Conservation (phyloP, 202 grass and related monocot species). For the Dendrocalamus latiflorus region DNA sequence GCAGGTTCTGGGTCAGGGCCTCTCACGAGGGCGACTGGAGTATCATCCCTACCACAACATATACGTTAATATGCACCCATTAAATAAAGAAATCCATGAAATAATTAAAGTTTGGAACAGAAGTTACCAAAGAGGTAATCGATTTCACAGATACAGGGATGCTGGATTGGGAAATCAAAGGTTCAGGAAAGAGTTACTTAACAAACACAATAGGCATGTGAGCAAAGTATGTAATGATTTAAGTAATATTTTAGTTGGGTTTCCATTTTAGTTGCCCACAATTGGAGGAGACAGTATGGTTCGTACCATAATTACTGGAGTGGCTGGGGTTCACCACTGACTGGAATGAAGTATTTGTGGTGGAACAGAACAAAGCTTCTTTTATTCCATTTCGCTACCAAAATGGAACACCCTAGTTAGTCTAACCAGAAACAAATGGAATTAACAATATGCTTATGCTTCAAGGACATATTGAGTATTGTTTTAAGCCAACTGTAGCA, state of each 20-base stretch:
- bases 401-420: neutral
- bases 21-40: too few relatives aligned
- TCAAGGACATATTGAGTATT: neutral
- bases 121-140: neutral
- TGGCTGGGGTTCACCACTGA: neutral
- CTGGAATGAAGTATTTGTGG: slow-evolving; percentile 5
- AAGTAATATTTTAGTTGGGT: neutral
- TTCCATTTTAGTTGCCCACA: neutral
- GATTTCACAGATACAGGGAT: neutral
- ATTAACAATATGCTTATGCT: neutral
- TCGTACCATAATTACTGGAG: neutral
- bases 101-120: neutral
- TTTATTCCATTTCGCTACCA: neutral
- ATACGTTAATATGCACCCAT: neutral
- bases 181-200: neutral
- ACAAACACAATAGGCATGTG: neutral
- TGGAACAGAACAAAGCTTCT: slow-evolving; percentile 6
- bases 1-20: too few relatives aligned
- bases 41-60: too few relatives aligned
- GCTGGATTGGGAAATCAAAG: neutral
- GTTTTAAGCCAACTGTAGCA: neutral
- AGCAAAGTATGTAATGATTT: neutral
- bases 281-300: neutral
- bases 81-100: neutral
- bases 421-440: neutral